Evolutionary conservation across 257 asterid genomes (phyloP).

Genomic region (Gentiana straminea): DNA sequence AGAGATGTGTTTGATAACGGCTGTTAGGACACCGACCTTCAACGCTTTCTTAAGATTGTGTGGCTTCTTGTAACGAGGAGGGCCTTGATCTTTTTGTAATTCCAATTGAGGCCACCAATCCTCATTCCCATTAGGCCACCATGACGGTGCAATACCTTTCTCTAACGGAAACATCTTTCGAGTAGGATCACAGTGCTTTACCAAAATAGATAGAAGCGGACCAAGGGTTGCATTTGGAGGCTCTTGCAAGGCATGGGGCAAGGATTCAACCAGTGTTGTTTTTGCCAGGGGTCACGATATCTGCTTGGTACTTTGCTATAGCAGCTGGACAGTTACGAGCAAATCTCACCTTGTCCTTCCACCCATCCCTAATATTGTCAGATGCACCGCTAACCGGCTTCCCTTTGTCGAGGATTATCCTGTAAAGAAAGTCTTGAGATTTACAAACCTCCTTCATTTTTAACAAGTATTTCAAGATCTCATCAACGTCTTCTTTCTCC

Average conservation of each 20-base stretch:
- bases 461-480: slow-evolving; percentile 67
- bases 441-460: slow-evolving; percentile 75
- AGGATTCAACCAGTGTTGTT: slow-evolving; percentile 17
- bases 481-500: slow-evolving; percentile 72
- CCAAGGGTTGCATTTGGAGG: slow-evolving; percentile 63
- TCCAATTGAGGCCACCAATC: slow-evolving; percentile 56
- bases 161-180: slow-evolving; percentile 56
- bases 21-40: slow-evolving; percentile 63
- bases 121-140: slow-evolving; percentile 76
- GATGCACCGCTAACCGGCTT: slow-evolving; percentile 73
- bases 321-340: slow-evolving; percentile 72
- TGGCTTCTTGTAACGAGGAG: slow-evolving; percentile 47
- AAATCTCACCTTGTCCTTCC: slow-evolving; percentile 70
- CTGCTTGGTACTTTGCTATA: slow-evolving; percentile 50
- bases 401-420: slow-evolving; percentile 68
- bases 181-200: slow-evolving; percentile 68
- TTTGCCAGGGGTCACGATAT: slow-evolving; percentile 24
- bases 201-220: slow-evolving; percentile 48
- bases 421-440: slow-evolving; percentile 63
- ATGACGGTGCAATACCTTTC: slow-evolving; percentile 51
- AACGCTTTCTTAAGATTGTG: slow-evolving; percentile 66
- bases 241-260: slow-evolving; percentile 35
- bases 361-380: slow-evolving; percentile 64
- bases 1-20: slow-evolving; percentile 81
- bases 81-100: slow-evolving; percentile 40